Conservation (phyloP, 495 filamentous ascomycete genomes). For the Apodospora peruviana region DNA sequence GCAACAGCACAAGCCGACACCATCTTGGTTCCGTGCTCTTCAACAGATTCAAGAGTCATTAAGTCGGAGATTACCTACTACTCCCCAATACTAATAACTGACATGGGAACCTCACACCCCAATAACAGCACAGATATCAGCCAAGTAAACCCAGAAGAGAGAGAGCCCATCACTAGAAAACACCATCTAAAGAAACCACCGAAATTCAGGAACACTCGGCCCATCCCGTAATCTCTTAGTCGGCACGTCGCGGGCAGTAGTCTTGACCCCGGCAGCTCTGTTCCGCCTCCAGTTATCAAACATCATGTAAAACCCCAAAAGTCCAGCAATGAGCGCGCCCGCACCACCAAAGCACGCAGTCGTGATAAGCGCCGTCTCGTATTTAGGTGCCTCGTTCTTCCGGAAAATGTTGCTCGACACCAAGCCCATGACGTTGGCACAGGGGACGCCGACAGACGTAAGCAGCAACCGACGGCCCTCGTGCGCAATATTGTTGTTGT, state of each 20-base stretch:
- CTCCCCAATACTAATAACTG: no score
- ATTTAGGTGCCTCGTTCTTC: constrained; percentile 62
- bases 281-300: constrained; percentile 64
- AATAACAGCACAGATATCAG: no score
- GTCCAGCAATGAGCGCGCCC: constrained; percentile 51
- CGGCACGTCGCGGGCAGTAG: constrained; percentile 60
- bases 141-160: no score
- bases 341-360: constrained; percentile 66
- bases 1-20: no score
- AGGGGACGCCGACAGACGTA: constrained; percentile 66
- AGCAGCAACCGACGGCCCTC: constrained; percentile 66
- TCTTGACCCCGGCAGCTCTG: constrained; percentile 50
- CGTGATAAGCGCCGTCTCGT: constrained; percentile 66
- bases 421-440: constrained; percentile 76
- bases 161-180: no score
- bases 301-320: constrained; percentile 63
- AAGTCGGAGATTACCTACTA: no score
- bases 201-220: constrained; percentile 56
- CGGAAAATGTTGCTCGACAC: constrained; percentile 71
- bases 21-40: no score
- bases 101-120: no score
- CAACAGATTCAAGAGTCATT: no score
- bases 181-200: constrained; percentile 65
- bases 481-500: constrained; percentile 77
- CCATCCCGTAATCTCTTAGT: constrained; percentile 65